Conservation (phyloP, 345 rosid genomes). For the Lepidium africanum region DNA sequence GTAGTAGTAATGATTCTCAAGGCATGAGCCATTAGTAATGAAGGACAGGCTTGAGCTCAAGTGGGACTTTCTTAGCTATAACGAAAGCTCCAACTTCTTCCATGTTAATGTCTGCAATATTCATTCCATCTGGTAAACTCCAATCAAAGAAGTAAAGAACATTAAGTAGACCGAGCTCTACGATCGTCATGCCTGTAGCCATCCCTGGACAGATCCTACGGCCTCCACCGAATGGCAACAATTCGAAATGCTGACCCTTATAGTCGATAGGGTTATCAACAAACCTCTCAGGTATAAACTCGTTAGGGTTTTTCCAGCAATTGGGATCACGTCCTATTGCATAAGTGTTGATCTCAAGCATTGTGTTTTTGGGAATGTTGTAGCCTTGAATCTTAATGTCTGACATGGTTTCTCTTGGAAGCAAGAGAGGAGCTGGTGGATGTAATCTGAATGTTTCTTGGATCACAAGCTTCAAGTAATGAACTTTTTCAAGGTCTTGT, state of each 20-base stretch:
- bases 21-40: neutral
- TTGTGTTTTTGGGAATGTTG: slow-evolving; percentile 27
- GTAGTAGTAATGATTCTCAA: no score
- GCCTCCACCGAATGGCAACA: slow-evolving; percentile 46
- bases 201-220: slow-evolving; percentile 46
- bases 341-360: slow-evolving; percentile 38
- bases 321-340: slow-evolving; percentile 41
- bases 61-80: slow-evolving; percentile 12
- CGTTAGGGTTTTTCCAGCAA: slow-evolving; percentile 33
- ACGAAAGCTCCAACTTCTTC: slow-evolving; percentile 24
- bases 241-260: slow-evolving; percentile 40
- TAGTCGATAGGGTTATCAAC: slow-evolving; percentile 28
- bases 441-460: slow-evolving; percentile 49
- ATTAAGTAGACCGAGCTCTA: slow-evolving; percentile 31
- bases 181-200: slow-evolving; percentile 20
- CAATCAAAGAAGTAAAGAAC: slow-evolving; percentile 32
- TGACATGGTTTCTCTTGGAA: slow-evolving; percentile 33
- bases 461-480: slow-evolving; percentile 34
- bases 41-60: slow-evolving; percentile 5
- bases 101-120: slow-evolving; percentile 15
- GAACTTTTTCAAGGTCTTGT: slow-evolving; percentile 28
- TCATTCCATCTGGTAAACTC: slow-evolving; percentile 30
- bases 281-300: slow-evolving; percentile 42
- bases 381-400: slow-evolving; percentile 28
- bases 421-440: slow-evolving; percentile 38